Percentiles rank a stretch among this genome's conserved stretches.
Evolutionary conservation across 2,329 filamentous ascomycete genomes (phyloP).

Genomic region (Penicillium sp.): DNA sequence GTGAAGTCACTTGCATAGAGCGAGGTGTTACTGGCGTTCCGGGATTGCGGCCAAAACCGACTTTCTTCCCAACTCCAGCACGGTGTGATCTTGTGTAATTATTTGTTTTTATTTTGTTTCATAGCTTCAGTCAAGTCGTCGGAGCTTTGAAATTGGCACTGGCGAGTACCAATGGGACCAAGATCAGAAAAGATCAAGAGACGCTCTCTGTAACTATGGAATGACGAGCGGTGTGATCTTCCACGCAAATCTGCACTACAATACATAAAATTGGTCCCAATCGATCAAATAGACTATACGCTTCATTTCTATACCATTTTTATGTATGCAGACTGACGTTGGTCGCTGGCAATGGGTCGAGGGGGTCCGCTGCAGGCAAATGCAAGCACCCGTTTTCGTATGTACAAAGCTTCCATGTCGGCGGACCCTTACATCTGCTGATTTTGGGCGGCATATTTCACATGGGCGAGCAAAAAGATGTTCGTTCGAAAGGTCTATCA

Average conservation of each 20-base stretch:
- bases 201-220: background rate
- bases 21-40: constrained; percentile 5
- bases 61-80: background rate
- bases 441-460: background rate
- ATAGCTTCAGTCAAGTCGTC: background rate
- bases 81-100: background rate
- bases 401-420: background rate
- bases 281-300: background rate
- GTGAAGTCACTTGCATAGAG: background rate
- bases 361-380: background rate
- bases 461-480: background rate
- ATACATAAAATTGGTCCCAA: background rate
- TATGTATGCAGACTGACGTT: background rate
- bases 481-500: background rate
- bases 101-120: background rate
- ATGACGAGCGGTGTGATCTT: background rate
- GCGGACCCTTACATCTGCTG: constrained; percentile 1
- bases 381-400: constrained; percentile 4
- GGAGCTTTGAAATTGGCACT: background rate
- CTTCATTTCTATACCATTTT: background rate
- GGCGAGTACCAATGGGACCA: background rate
- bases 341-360: background rate
- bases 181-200: constrained; percentile 4
- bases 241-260: background rate
- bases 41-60: background rate